Conservation (phyloP, 1,284 basidiomycete genomes). For the Austroboletus niveus region DNA sequence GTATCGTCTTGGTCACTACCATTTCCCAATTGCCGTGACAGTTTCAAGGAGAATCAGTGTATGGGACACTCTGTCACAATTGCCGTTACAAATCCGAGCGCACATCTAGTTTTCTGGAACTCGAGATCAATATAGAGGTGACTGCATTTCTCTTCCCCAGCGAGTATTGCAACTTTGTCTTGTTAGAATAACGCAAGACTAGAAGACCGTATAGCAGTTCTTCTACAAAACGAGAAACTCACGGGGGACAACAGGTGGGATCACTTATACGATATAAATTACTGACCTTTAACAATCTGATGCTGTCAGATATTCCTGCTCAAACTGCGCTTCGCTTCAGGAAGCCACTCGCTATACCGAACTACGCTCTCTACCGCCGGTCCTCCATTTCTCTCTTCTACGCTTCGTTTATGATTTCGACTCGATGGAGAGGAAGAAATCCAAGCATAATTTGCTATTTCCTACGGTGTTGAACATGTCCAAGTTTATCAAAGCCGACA, state of each 20-base stretch:
- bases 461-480: constrained; percentile 75
- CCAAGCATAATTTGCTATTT: constrained; percentile 74
- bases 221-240: constrained; percentile 68
- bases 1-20: neutral
- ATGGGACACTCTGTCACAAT: constrained; percentile 71
- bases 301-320: constrained; percentile 69
- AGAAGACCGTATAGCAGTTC: constrained; percentile 62
- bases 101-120: constrained; percentile 72
- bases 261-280: neutral
- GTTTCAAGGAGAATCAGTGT: constrained; percentile 84
- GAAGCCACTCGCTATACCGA: constrained; percentile 76
- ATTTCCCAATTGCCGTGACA: constrained; percentile 30
- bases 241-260: constrained; percentile 76
- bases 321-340: constrained; percentile 64
- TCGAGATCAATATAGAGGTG: constrained; percentile 79
- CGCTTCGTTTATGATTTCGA: constrained; percentile 86
- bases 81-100: constrained; percentile 71
- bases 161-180: neutral
- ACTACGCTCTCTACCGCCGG: constrained; percentile 71
- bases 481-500: constrained; percentile 46
- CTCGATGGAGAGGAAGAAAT: constrained; percentile 79
- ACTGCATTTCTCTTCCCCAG: neutral
- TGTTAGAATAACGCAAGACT: constrained; percentile 67
- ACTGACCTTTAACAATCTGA: neutral
- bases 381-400: constrained; percentile 85